Conservation (phyloP, 352 stramenopile species). For the Pythium aquatile region DNA sequence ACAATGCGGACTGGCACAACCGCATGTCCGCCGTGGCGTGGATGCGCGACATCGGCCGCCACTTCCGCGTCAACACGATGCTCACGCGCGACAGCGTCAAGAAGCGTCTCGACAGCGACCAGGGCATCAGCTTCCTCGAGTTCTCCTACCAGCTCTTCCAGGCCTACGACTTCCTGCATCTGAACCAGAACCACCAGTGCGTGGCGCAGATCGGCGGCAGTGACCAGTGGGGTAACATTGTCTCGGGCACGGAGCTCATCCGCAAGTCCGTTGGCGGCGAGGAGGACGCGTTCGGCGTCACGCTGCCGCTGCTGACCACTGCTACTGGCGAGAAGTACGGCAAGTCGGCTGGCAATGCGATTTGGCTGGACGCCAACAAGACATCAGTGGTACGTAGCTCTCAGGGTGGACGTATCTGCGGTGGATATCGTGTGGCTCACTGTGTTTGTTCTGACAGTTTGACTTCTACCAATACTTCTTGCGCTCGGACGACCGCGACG, state of each 20-base stretch:
- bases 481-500: conserved; percentile 87
- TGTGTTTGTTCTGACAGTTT: conserved; percentile 49
- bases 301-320: conserved; percentile 96
- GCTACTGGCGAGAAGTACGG: conserved; percentile 98
- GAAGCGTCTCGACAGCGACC: conserved; percentile 93
- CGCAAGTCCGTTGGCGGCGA: conserved; percentile 71
- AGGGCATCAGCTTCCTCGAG: conserved; percentile 98
- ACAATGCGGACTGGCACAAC: conserved; percentile 98
- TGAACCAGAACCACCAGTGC: conserved; percentile 90
- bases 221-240: conserved; percentile 99
- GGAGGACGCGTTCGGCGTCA: conserved; percentile 92
- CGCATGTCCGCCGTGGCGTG: conserved; percentile 95
- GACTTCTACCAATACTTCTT: conserved; percentile 94
- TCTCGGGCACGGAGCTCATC: conserved; percentile 95
- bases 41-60: conserved; percentile 95
- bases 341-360: conserved; percentile 97
- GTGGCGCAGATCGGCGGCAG: conserved; percentile 97
- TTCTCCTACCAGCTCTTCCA: conserved; percentile 99
- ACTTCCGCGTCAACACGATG: conserved; percentile 99
- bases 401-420: background rate
- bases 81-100: conserved; percentile 97
- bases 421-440: background rate
- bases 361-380: conserved; percentile 96
- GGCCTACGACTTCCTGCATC: conserved; percentile 98
- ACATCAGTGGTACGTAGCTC: conserved; percentile 90